Evolutionary conservation across 2,329 filamentous ascomycete genomes (phyloP).

Genomic region (Leptosphaerulina australis): DNA sequence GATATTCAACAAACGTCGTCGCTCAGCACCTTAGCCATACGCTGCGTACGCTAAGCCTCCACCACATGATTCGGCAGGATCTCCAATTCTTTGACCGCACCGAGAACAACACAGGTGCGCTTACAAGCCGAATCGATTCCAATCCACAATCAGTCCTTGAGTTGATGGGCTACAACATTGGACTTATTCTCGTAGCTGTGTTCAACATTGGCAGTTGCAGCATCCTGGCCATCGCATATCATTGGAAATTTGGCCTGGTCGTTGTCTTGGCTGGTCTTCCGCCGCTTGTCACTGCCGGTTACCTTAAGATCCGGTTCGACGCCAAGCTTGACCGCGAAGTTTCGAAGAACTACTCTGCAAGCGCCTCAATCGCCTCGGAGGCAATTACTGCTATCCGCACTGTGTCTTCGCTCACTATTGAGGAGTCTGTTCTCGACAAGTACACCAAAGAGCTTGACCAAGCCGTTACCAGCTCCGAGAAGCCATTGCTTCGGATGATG

Average conservation of each 20-base stretch:
- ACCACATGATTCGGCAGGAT: conserved; percentile 82
- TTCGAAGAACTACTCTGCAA: background rate
- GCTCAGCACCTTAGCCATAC: too few species aligned
- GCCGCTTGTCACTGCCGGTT: conserved; percentile 15
- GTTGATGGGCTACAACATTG: conserved; percentile 24
- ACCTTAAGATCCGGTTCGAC: conserved; percentile 63
- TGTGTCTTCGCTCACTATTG: background rate
- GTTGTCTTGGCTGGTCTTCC: conserved; percentile 19
- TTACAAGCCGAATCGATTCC: conserved; percentile 63
- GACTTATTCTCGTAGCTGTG: conserved; percentile 15
- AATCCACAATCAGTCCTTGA: conserved; percentile 55
- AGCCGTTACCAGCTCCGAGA: background rate
- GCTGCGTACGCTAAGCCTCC: background rate
- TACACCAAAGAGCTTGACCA: background rate
- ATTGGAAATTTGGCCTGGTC: conserved; percentile 25
- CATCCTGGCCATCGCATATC: conserved; percentile 19
- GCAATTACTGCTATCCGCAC: conserved; percentile 1
- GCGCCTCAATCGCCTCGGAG: background rate
- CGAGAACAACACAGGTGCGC: conserved; percentile 83
- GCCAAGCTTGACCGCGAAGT: conserved; percentile 46
- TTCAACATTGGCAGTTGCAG: conserved; percentile 17
- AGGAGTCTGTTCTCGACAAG: background rate
- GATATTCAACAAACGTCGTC: conserved; percentile 71
- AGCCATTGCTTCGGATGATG: background rate
- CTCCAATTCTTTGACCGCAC: conserved; percentile 87